Evolutionary conservation across 306 rosid genomes (phyloP).

Genomic region (Cucurbita ficifolia): DNA sequence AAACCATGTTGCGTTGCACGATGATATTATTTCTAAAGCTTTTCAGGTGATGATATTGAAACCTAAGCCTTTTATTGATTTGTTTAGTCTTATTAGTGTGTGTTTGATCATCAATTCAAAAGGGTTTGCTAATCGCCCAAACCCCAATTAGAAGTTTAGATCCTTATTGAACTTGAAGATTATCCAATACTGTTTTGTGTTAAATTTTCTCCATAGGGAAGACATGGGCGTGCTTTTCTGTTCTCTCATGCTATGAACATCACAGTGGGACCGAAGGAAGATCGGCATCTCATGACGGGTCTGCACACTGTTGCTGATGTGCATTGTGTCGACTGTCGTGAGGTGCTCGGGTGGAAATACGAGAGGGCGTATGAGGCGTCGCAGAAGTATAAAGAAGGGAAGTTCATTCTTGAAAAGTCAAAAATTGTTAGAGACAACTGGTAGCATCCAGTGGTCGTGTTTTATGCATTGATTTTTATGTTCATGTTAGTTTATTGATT

Average conservation of each 20-base stretch:
- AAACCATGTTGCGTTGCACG: slow-evolving; percentile 86
- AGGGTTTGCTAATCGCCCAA: background rate
- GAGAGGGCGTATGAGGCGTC: slow-evolving; percentile 76
- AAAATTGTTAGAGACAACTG: slow-evolving; percentile 88
- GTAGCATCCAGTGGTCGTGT: slow-evolving; percentile 31
- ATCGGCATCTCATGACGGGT: slow-evolving; percentile 81
- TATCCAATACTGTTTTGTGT: slow-evolving; percentile 17
- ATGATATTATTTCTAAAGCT: slow-evolving; percentile 94
- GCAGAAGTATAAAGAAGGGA: slow-evolving; percentile 97
- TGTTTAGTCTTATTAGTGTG: background rate
- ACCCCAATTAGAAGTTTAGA: background rate
- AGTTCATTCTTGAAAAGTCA: slow-evolving; percentile 85
- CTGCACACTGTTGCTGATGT: slow-evolving; percentile 95
- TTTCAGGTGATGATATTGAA: slow-evolving; percentile 52
- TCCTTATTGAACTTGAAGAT: background rate
- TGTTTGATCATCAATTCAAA: background rate
- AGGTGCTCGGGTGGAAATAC: slow-evolving; percentile 91
- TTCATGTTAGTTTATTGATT: slow-evolving; percentile 20
- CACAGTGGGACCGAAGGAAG: slow-evolving; percentile 72
- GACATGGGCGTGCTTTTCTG: slow-evolving; percentile 87
- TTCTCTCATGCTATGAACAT: slow-evolving; percentile 91
- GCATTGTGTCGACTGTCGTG: slow-evolving; percentile 68
- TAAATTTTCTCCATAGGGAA: slow-evolving; percentile 42
- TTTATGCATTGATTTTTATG: slow-evolving; percentile 20
- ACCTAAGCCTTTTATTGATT: background rate